phyloP scores from a whole-genome alignment of 345 rosid genomes.

The Boechera divaricarpa region DNA sequence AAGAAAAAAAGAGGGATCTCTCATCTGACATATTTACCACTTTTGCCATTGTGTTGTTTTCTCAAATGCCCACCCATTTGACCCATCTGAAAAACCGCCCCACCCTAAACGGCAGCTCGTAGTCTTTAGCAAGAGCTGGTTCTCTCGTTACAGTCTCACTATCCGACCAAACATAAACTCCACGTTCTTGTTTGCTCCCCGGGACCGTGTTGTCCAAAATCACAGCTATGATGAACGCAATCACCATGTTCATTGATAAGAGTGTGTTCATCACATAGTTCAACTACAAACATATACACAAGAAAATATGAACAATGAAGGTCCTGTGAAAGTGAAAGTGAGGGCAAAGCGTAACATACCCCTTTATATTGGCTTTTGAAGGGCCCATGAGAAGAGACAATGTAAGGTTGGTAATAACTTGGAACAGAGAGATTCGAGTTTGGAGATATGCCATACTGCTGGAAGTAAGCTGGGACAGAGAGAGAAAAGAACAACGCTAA shows the following conservation, averaged over 20 bases:
- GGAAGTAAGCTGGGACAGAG: constrained; percentile 93
- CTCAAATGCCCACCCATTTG: constrained; percentile 93
- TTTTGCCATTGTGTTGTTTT: background rate
- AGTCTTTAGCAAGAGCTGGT: constrained; percentile 83
- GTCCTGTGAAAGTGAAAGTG: background rate
- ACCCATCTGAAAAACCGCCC: constrained; percentile 93
- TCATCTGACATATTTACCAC: constrained; percentile 53
- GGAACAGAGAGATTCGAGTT: constrained; percentile 79
- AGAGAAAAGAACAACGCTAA: constrained; percentile 84
- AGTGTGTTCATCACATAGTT: constrained; percentile 88
- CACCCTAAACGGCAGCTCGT: constrained; percentile 82
- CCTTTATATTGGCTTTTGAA: constrained; percentile 69
- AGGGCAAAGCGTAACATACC: constrained; percentile 54
- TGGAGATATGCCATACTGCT: constrained; percentile 86
- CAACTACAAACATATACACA: constrained; percentile 60
- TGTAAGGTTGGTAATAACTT: constrained; percentile 85
- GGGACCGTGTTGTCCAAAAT: constrained; percentile 95
- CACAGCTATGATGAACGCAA: constrained; percentile 89
- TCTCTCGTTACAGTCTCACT: constrained; percentile 89
- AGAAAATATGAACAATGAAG: constrained; percentile 1
- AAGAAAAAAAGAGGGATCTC: background rate
- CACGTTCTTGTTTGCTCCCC: constrained; percentile 88
- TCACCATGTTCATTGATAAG: constrained; percentile 79
- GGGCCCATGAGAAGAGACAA: constrained; percentile 92
- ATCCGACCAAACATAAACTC: constrained; percentile 91